Base-by-base conservation (phyloP, 345 rosid species). In the Lepidium aucheri region DNA sequence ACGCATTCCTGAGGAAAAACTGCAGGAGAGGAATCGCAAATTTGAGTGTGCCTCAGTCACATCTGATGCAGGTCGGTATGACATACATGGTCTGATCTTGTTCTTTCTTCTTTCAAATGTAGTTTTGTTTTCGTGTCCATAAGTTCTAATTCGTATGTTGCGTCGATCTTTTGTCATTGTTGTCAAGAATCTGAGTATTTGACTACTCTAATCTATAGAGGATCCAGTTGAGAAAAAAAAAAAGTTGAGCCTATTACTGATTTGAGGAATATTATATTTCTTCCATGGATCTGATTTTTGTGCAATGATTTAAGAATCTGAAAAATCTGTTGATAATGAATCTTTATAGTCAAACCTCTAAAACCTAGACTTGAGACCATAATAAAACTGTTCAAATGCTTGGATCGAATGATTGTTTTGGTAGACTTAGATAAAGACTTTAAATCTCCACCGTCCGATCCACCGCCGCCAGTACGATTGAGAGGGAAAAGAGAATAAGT, bases 61-160 rank as follows among this genome's bases (percentile, higher is more conserved):
- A 95, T 73, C 84, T 95, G 43, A 91, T 95, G 91, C 97, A 95
- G 80, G 99, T 94, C 6, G 95, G 97, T 38, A 94, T 94, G 99
- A 94, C 99, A 34, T 95, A 95, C 80, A 95, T 91, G 99, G 99
- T 95, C 63, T 95, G 34, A 73, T 46, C 41, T 24, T 16, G 18
- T 16, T 52, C 38, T 33, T 41, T 60, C 38, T 51, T 60, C 8
- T 8, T 24, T 35, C 15, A 20, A 60, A 16, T 46, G 20, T 59
- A 69, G 67, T 16, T 22, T 2, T 36, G n/a, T 17, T 15, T 15
- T 57, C 12, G 18, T 57, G 76, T 50, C 60, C 76, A 72, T 65
- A 72, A 18, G 28, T 28, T 28, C 8, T n/a, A 47, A 54, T 47
- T 15, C 5, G 75, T 64, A 47, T 46, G 51, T 34, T 30, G 14